A percentile compares a stretch with the other conserved stretches of the same genome.
Conservation (phyloP, 306 rosid genomes). For the Cicer cuneatum region DNA sequence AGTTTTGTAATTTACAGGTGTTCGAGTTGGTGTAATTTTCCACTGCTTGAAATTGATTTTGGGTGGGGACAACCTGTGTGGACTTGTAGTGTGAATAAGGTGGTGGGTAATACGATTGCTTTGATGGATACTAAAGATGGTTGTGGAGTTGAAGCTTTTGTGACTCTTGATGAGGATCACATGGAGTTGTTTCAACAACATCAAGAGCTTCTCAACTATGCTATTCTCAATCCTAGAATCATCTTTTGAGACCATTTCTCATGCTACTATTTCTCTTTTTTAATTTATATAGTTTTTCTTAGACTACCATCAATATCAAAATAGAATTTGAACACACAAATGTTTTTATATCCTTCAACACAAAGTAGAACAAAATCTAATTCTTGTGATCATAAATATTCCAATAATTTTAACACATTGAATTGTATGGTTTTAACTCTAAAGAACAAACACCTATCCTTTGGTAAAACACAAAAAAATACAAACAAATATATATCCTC, state of each 20-base stretch:
- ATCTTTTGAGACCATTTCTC: neutral
- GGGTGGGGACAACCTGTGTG: conserved; percentile 59
- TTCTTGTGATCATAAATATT: too few relatives aligned
- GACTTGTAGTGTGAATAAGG: conserved; percentile 48
- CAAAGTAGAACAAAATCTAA: too few relatives aligned
- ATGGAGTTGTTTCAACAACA: conserved; percentile 29
- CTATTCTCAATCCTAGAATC: conserved; percentile 40
- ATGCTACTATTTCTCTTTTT: too few relatives aligned
- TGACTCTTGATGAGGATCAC: conserved; percentile 40
- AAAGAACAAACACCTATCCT: too few relatives aligned
- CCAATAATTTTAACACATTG: too few relatives aligned
- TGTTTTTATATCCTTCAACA: too few relatives aligned
- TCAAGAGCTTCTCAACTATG: conserved; percentile 35
- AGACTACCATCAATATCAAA: too few relatives aligned
- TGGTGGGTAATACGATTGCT: conserved; percentile 49
- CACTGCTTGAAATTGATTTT: conserved; percentile 45
- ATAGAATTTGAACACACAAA: too few relatives aligned
- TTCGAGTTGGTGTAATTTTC: conserved; percentile 58
- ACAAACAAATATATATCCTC: too few relatives aligned
- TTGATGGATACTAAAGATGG: conserved; percentile 54
- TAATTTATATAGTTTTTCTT: too few relatives aligned
- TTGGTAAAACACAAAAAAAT: too few relatives aligned
- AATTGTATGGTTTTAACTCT: too few relatives aligned
- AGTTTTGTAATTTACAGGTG: conserved; percentile 43
- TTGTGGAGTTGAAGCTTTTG: conserved; percentile 49